Evolutionary conservation across 2,329 filamentous ascomycete genomes (phyloP).

Genomic region (Cercospora janseana): DNA sequence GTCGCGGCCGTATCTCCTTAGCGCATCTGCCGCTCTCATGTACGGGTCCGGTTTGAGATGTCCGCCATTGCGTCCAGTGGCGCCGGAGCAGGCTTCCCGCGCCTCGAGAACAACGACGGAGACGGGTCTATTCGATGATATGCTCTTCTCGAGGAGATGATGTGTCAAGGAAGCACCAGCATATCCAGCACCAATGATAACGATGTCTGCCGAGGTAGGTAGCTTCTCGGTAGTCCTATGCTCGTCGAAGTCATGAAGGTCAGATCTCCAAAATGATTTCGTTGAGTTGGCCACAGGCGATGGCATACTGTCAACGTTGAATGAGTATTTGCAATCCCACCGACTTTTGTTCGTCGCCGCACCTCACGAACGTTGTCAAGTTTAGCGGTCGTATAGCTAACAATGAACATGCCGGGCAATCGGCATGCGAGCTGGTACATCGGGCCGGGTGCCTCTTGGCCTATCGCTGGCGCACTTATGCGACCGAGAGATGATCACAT

Average conservation of each 20-base stretch:
- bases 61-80: conserved; percentile 34
- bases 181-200: conserved; percentile 32
- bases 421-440: no score
- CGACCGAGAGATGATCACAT: no score
- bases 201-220: conserved; percentile 28
- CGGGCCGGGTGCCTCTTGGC: no score
- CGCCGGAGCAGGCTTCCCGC: conserved; percentile 31
- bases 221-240: conserved; percentile 64
- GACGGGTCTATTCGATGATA: background rate
- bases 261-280: conserved; percentile 46
- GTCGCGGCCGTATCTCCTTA: conserved; percentile 32
- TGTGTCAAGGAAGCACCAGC: conserved; percentile 30
- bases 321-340: no score
- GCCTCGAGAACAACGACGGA: conserved; percentile 32
- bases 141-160: conserved; percentile 27
- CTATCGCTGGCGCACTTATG: no score
- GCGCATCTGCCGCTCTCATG: conserved; percentile 28
- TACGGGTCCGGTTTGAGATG: conserved; percentile 41
- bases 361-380: no score
- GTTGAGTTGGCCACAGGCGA: conserved; percentile 26
- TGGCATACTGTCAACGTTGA: no score
- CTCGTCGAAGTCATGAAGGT: conserved; percentile 46
- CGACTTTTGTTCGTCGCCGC: no score
- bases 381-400: no score
- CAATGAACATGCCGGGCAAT: no score